Conservation (phyloP, 2,329 filamentous ascomycete genomes). For the Ophiostoma pallidulum region DNA sequence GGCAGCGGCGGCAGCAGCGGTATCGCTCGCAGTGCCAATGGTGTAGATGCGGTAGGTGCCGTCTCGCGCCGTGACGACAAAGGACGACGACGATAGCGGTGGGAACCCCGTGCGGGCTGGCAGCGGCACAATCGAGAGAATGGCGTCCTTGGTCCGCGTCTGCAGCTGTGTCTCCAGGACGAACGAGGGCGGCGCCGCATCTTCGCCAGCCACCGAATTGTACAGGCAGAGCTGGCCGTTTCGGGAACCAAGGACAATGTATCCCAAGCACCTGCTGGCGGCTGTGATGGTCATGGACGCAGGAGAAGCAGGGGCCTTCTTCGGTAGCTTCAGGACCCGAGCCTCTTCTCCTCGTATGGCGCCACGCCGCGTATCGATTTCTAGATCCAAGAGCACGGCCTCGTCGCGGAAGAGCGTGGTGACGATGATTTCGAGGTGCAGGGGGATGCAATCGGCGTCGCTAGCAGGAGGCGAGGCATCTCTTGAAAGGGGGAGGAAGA, state of each 20-base stretch:
- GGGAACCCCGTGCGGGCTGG: constrained; percentile 22
- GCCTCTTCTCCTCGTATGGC: background rate
- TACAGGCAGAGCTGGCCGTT: constrained; percentile 39
- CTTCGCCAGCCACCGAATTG: constrained; percentile 3
- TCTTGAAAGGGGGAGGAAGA: constrained; percentile 26
- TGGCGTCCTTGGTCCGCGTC: constrained; percentile 32
- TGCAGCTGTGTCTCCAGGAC: constrained; percentile 20
- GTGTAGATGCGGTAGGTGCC: constrained; percentile 62
- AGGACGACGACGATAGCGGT: constrained; percentile 33
- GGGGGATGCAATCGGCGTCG: background rate
- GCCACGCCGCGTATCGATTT: background rate
- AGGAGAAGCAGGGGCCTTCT: constrained; percentile 1
- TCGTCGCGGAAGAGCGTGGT: constrained; percentile 37
- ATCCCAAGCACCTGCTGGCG: constrained; percentile 12
- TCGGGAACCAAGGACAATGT: constrained; percentile 46
- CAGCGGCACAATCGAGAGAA: constrained; percentile 55
- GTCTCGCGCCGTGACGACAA: constrained; percentile 69
- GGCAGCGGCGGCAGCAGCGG: no score
- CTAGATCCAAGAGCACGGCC: constrained; percentile 20
- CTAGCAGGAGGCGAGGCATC: background rate
- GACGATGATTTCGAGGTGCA: constrained; percentile 27
- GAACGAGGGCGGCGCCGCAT: constrained; percentile 17
- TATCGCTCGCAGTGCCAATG: no score
- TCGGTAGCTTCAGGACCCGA: background rate
- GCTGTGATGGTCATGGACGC: constrained; percentile 10